Evolutionary conservation across 2,329 filamentous ascomycete species (phyloP), one percentile per base, ranked within the genome.

Genomic region (Colletotrichum tofieldiae): DNA sequence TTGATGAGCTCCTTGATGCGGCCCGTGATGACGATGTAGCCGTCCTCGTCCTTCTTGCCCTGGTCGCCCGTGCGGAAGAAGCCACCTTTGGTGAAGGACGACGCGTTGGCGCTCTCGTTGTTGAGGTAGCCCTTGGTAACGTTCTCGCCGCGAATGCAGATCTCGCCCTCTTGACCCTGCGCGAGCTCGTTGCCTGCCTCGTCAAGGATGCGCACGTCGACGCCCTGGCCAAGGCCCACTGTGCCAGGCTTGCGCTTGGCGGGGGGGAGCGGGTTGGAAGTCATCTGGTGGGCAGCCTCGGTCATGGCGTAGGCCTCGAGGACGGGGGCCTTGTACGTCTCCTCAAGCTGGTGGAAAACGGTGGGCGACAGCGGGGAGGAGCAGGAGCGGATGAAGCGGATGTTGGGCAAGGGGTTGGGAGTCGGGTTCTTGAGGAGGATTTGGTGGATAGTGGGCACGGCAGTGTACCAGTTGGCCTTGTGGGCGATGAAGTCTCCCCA

Each of bases 241-340:
- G 92, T 94, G 60, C 94, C 94, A 0, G 94, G 94, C 84, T 93
- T 92, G 77, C 93, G 90, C 83, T 93, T 91, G 23, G 86, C 91
- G 0, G 90, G 89, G 3, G 93, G 93, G 0, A 93, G 85, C 26
- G 91, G 91, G 83, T 92, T 93, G 35, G 92, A 94, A 1, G 93
- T 94, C 92, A 95, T 95, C 81, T 95, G 93, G 78, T 95, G 93
- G 5, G 94, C 91, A 8, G 94, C 94, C 84, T 97, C 94, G 51
- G 94, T 97, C 94, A 97, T 97, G 75, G 94, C 94, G 78, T 97
- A 97, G 12, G 94, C 94, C 84, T 97, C 94, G 23, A 97, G 87
- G 0, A 97, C 94, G 0, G 94, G 94, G 0, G 94, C 93, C 62
- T 90, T 86, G 80, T 95, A 93, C 0, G 90, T 88, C 77, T 90